Conservation (phyloP, 306 rosid genomes). For the Cotoneaster glaucophyllus region DNA sequence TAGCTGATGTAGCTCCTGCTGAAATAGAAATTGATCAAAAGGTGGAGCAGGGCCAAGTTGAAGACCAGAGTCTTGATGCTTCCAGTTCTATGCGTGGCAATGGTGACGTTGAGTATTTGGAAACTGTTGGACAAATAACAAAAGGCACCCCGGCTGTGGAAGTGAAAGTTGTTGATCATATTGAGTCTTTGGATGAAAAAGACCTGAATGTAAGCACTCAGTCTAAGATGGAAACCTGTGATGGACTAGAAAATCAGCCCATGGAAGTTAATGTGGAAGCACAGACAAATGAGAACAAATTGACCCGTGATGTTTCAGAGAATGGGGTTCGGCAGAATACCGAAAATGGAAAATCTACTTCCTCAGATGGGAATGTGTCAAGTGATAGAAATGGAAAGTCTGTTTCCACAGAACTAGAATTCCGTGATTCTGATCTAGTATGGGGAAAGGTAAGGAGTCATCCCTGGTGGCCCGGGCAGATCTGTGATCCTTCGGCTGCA, state of each 20-base stretch:
- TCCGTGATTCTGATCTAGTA: constrained; percentile 50
- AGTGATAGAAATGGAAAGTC: constrained; percentile 17
- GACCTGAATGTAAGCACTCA: not conserved
- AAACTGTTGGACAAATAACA: constrained; percentile 4
- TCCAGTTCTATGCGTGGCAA: not conserved
- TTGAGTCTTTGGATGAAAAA: constrained; percentile 13
- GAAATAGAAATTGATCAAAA: not conserved
- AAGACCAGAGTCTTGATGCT: constrained; percentile 12
- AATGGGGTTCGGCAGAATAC: constrained; percentile 6
- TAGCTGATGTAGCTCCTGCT: constrained; percentile 5
- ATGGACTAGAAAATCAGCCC: constrained; percentile 18
- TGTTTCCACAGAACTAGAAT: constrained; percentile 22
- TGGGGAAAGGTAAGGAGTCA: constrained; percentile 89
- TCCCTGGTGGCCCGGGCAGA: constrained; percentile 99
- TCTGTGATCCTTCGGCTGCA: constrained; percentile 58
- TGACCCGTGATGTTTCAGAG: not conserved
- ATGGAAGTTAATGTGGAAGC: constrained; percentile 16
- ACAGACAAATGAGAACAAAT: constrained; percentile 20
- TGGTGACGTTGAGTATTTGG: constrained; percentile 2
- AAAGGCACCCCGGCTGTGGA: constrained; percentile 14
- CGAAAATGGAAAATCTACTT: not conserved
- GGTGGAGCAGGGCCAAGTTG: constrained; percentile 1
- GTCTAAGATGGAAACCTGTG: not conserved
- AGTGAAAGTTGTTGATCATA: not conserved
- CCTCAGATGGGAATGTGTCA: constrained; percentile 5